Base-by-base conservation (phyloP, 768 basidiomycete species). In the Tubosaeta sp. region DNA sequence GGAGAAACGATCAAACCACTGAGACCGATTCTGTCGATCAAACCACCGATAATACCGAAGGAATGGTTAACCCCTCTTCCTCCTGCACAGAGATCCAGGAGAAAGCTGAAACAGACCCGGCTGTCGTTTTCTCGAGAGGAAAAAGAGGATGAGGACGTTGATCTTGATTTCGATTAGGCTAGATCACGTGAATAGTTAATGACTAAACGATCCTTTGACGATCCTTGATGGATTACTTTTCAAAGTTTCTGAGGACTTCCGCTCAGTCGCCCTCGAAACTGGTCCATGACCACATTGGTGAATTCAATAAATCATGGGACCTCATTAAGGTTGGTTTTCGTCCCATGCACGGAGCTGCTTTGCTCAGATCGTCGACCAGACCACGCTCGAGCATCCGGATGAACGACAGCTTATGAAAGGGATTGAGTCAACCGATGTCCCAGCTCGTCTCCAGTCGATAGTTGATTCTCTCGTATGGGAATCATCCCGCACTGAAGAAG, bases 381-480 rank as follows among this genome's bases (percentile, higher is more conserved):
- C 82, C 57, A 94, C 89, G 5, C 79, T 96, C n/a, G 71, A 80
- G 43, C 77, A 87, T 63, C 93, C 94, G 0, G 92, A 96, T 68
- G 93, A 96, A 72, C 78, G 93, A 35, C 92, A 94, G 66, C 68
- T 96, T 32, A 73, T 81, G 12, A 82, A 79, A 64, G 92, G 94
- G 13, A 94, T 94, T 60, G 71, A 72, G 46, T 82, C 83, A 11
- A 96, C 94, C 3, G 79, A 83, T 65, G 92, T 94, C 0, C 91
- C 94, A 8, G 73, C 70, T 22, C 80, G 83, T 58, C 73, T 95
- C 18, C 78, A 82, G 59, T 80, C 83, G 5, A 86, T 97, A 76
- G 88, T 93, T 3, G 88, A 94, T 69, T 76, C 86, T 13, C 76
- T 96, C 44, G 89, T 94, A 10, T 82, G 83, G 74, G 94, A 96